A percentile compares a stretch with the other conserved stretches of the same genome.
Conservation (phyloP, 2,329 filamentous ascomycete species). For the Xylariaceae sp. region DNA sequence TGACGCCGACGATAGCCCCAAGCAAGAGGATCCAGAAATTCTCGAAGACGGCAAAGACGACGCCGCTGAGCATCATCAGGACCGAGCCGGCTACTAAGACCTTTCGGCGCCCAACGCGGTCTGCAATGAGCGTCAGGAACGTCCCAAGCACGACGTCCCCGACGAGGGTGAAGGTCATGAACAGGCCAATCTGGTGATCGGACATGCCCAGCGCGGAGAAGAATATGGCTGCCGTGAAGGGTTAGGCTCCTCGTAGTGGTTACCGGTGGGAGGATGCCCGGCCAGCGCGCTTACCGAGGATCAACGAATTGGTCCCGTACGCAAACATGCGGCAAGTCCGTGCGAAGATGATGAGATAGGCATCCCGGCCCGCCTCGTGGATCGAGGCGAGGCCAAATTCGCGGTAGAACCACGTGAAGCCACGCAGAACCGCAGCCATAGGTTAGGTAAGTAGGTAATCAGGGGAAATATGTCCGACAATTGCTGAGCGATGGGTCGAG, state of each 20-base stretch:
- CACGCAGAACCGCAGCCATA: slow-evolving; percentile 16
- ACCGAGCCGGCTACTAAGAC: slow-evolving; percentile 45
- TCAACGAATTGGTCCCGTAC: slow-evolving; percentile 53
- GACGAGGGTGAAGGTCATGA: slow-evolving; percentile 56
- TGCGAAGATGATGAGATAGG: slow-evolving; percentile 45
- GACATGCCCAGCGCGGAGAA: slow-evolving; percentile 47
- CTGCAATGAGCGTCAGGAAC: slow-evolving; percentile 50
- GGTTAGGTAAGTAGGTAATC: too few species aligned
- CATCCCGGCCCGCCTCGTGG: slow-evolving; percentile 38
- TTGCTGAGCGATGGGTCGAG: too few species aligned
- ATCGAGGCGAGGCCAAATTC: slow-evolving; percentile 43
- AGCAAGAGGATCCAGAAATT: slow-evolving; percentile 52
- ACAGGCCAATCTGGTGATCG: slow-evolving; percentile 53
- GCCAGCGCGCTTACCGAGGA: slow-evolving; percentile 41
- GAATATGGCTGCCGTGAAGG: slow-evolving; percentile 40
- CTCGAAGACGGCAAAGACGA: slow-evolving; percentile 44
- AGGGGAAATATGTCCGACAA: too few species aligned
- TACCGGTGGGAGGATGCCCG: neutral
- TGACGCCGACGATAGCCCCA: slow-evolving; percentile 53
- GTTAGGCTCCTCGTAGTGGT: neutral
- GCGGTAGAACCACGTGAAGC: slow-evolving; percentile 29
- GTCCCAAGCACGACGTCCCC: slow-evolving; percentile 55
- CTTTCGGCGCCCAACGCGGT: slow-evolving; percentile 47
- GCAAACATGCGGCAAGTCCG: slow-evolving; percentile 52
- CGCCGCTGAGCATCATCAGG: slow-evolving; percentile 50